A percentile compares a stretch with the other conserved stretches of the same genome.
phyloP scores from a whole-genome alignment of 1,284 basidiomycete species.

The Cerrena zonata region DNA sequence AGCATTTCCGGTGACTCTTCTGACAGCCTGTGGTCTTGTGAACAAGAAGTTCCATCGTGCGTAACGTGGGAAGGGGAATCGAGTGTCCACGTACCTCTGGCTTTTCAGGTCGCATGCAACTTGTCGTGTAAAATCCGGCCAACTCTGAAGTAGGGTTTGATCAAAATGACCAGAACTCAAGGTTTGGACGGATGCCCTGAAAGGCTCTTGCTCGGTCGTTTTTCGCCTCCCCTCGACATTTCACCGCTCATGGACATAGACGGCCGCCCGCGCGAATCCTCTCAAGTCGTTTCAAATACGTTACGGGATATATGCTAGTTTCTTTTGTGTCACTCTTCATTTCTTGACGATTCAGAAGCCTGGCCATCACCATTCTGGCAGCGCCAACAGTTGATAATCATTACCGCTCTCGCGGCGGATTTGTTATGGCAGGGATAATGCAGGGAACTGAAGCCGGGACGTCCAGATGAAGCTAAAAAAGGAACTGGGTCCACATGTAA shows the following conservation, averaged over 20 bases:
- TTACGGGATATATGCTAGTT: no score
- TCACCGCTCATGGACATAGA: neutral
- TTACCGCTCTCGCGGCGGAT: neutral
- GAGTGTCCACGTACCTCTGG: neutral
- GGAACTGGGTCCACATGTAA: neutral
- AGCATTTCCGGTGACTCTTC: no score
- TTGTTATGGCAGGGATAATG: neutral
- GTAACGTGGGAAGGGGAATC: neutral
- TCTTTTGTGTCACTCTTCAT: no score
- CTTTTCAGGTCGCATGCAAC: neutral
- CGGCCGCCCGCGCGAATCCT: no score
- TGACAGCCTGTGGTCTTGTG: neutral
- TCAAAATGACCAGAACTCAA: neutral
- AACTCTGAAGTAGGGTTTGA: neutral
- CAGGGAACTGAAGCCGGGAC: neutral
- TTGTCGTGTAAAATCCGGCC: neutral
- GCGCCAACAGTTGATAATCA: neutral
- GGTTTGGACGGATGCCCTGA: neutral
- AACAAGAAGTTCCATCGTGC: neutral
- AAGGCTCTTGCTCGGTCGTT: neutral
- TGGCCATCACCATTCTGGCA: neutral
- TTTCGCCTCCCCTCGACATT: neutral
- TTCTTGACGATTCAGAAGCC: no score
- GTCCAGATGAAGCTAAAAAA: neutral
- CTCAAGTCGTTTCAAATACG: no score